Evolutionary conservation across 108 stramenopile species (phyloP).

Genomic region (Asterionellopsis glacialis): DNA sequence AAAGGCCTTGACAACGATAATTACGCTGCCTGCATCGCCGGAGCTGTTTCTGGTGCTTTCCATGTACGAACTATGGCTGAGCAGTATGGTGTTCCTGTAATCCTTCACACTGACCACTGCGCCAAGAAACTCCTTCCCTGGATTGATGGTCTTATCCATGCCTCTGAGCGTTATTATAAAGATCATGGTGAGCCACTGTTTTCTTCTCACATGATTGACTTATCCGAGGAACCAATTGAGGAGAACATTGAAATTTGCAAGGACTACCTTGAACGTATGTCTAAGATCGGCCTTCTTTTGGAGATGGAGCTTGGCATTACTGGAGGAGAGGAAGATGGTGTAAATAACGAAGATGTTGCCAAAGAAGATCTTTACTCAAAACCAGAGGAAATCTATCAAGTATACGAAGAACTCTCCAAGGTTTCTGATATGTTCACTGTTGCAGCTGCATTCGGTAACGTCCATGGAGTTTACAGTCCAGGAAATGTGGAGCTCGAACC

Average conservation of each 20-base stretch:
- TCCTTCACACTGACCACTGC: constrained; percentile 95
- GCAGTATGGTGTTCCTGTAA: constrained; percentile 92
- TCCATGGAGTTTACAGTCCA: constrained; percentile 92
- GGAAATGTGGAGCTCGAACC: constrained; percentile 91
- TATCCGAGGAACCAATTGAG: constrained; percentile 90
- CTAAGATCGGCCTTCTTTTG: constrained; percentile 77
- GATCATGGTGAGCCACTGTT: constrained; percentile 90
- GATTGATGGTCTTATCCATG: constrained; percentile 87
- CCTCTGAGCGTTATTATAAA: constrained; percentile 69
- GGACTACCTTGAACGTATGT: constrained; percentile 72
- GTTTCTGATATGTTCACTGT: constrained; percentile 83
- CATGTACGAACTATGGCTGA: constrained; percentile 93
- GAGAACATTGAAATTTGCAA: constrained; percentile 92
- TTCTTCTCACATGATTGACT: constrained; percentile 94
- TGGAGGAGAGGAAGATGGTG: constrained; percentile 95
- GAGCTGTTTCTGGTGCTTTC: constrained; percentile 85
- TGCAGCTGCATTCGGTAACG: constrained; percentile 93
- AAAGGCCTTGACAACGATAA: constrained; percentile 83
- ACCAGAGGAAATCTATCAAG: constrained; percentile 85
- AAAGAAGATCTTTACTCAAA: constrained; percentile 86
- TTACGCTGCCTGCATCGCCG: constrained; percentile 83
- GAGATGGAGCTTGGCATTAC: constrained; percentile 96
- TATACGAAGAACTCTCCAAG: constrained; percentile 60
- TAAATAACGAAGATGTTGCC: constrained; percentile 84
- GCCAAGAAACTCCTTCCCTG: constrained; percentile 88